A percentile compares a stretch with the other conserved stretches of the same genome.
Conservation (phyloP, 768 basidiomycete species). For the Vararia minispora region DNA sequence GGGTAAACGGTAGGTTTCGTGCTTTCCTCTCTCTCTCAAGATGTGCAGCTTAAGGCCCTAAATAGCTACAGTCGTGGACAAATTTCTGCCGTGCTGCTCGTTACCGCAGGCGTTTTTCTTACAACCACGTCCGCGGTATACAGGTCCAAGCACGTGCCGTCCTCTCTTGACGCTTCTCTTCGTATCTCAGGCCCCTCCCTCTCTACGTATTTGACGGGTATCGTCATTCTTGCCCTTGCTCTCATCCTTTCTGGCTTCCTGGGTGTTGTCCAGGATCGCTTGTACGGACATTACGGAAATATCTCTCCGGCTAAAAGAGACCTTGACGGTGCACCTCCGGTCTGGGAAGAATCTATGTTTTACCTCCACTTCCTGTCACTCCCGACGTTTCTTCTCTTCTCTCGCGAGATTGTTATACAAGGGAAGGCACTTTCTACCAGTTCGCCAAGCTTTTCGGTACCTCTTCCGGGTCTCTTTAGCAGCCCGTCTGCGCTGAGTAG, state of each 20-base stretch:
- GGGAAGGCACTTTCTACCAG: slow-evolving; percentile 23
- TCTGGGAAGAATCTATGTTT: slow-evolving; percentile 88
- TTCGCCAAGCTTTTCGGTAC: not conserved
- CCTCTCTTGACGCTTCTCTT: slow-evolving; percentile 4
- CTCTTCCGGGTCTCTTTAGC: slow-evolving; percentile 13
- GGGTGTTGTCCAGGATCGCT: slow-evolving; percentile 78
- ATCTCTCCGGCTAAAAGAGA: slow-evolving; percentile 1
- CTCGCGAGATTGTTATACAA: slow-evolving; percentile 39
- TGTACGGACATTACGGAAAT: slow-evolving; percentile 40
- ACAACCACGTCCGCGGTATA: slow-evolving; percentile 72
- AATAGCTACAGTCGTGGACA: slow-evolving; percentile 52
- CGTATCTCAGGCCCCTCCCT: slow-evolving; percentile 18
- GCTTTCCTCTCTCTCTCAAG: slow-evolving; percentile 1
- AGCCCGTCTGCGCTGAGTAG: slow-evolving; percentile 19
- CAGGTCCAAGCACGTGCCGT: slow-evolving; percentile 1
- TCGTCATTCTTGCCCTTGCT: slow-evolving; percentile 63
- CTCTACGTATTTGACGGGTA: slow-evolving; percentile 53
- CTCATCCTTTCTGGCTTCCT: slow-evolving; percentile 73
- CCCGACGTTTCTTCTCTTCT: slow-evolving; percentile 61
- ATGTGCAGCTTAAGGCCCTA: slow-evolving; percentile 4
- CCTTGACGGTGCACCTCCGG: slow-evolving; percentile 9
- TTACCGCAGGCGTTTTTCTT: slow-evolving; percentile 67
- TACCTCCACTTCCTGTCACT: slow-evolving; percentile 77
- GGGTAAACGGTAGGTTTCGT: slow-evolving; percentile 42
- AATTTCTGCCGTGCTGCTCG: slow-evolving; percentile 63